Evolutionary conservation across 345 rosid species (phyloP), one percentile per base, ranked within the genome.

Genomic region (Corchorus olitorius): DNA sequence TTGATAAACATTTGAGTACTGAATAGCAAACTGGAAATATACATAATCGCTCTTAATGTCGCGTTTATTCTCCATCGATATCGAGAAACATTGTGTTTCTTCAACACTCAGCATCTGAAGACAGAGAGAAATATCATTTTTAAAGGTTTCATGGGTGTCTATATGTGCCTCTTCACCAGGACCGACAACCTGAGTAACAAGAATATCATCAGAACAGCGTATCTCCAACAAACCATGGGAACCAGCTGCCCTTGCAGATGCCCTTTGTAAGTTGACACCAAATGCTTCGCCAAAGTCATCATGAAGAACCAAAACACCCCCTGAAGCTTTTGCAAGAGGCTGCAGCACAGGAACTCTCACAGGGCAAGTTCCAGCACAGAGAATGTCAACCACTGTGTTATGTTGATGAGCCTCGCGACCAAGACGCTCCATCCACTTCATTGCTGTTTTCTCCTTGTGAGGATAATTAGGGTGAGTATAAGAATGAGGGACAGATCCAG

Each of bases 241-340:
- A 48, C 70, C 77, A 74, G 77, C 34, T 9, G 70, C 98, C 80
- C 99, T 86, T 37, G 86, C 82, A 79, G 97, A 88, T 49, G 99
- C 98, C 80, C 97, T 88, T 83, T 97, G 97, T 90, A 94, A 89
- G 76, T 94, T 95, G 76, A 97, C 93, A 67, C 98, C 97, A 80
- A 97, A 97, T 68, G 98, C 95, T 87, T 97, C 99, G 52, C 99
- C 97, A 83, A 97, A 97, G 85, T 97, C 99, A 80, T 97, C 97
- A 69, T 97, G 97, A 70, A 97, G 99, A 78, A 97, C 86, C 88
- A 97, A 75, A 63, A 91, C 97, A 79, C 99, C 99, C 9, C 99
- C 99, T 16, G 98, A 91, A 81, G 97, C 87, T 81, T 92, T 94
- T 70, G 94, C 88, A 79, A 97, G 97, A 76, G 97, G 98, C 98